These are phyloP conservation scores for Beauveria asiatica DNA, from an alignment of 2,329 filamentous ascomycete species.

Conservation along the genomic window DNA sequence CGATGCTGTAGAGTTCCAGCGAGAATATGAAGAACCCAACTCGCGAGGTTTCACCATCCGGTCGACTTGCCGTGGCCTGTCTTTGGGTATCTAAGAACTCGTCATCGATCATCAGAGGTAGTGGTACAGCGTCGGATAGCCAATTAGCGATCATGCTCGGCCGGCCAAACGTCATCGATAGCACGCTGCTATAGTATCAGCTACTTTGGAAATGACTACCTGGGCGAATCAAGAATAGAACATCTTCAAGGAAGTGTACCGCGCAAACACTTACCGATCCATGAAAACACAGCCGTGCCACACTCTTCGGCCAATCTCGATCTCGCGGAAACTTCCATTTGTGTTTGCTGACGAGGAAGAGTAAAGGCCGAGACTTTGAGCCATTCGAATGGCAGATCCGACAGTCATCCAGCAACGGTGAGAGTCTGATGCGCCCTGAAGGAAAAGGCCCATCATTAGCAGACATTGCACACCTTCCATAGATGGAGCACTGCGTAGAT, in stretches of 20 bases:
- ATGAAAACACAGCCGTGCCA: constrained; percentile 13
- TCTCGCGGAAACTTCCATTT: neutral
- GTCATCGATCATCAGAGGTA: constrained; percentile 12
- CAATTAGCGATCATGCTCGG: constrained; percentile 11
- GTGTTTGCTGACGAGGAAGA: neutral
- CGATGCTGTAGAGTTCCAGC: constrained; percentile 8
- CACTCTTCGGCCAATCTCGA: constrained; percentile 7
- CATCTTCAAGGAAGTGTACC: neutral
- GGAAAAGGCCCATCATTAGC: neutral
- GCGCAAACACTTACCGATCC: constrained; percentile 7
- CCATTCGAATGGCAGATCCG: neutral
- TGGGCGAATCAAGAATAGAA: neutral
- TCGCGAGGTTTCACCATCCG: neutral
- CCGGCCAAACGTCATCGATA: constrained; percentile 12
- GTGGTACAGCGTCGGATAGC: neutral
- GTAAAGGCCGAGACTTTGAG: neutral
- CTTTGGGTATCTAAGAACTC: constrained; percentile 6
- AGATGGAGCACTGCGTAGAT: neutral
- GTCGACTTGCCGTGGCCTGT: neutral
- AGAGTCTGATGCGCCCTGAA: neutral
- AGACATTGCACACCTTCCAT: neutral
- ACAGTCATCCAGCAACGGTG: neutral
- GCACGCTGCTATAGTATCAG: constrained; percentile 1
- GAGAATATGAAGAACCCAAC: constrained; percentile 6
- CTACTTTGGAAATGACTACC: neutral